These are phyloP conservation scores for Aspergillus texensis DNA, from an alignment of 2,329 filamentous ascomycete genomes.

Conservation along the genomic window DNA sequence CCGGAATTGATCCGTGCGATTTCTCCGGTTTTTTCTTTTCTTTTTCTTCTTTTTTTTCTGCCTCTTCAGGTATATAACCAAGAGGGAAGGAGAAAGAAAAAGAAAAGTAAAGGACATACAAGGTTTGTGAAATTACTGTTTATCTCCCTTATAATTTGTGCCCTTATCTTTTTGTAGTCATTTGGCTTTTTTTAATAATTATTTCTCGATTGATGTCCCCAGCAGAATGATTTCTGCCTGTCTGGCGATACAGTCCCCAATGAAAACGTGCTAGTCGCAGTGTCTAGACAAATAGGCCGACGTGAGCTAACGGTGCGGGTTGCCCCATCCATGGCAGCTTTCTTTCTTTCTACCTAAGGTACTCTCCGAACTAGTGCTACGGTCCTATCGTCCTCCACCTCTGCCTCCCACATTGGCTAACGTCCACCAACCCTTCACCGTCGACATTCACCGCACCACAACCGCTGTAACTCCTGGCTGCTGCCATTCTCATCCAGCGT, in stretches of 20 bases:
- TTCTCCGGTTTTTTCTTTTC: not conserved
- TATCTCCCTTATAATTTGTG: no score
- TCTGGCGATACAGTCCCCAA: constrained; percentile 6
- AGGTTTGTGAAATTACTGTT: constrained; percentile 1
- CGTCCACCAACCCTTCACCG: constrained; percentile 15
- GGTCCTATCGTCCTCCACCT: constrained; percentile 26
- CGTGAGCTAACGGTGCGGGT: constrained; percentile 17
- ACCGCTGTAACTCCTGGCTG: constrained; percentile 15
- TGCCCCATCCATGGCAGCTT: constrained; percentile 21
- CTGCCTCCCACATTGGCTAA: constrained; percentile 30
- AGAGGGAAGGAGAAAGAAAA: not conserved
- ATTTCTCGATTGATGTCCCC: not conserved
- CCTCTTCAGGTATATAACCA: not conserved
- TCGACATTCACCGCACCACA: constrained; percentile 18
- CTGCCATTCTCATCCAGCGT: constrained; percentile 14
- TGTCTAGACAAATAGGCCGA: constrained; percentile 10
- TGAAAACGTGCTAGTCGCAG: constrained; percentile 7
- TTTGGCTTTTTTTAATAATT: not conserved
- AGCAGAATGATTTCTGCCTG: constrained; percentile 1
- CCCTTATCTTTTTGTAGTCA: not conserved
- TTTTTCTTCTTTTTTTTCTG: not conserved
- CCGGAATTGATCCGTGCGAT: not conserved
- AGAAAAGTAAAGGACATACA: not conserved
- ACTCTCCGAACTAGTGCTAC: constrained; percentile 8
- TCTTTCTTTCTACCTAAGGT: constrained; percentile 13